Conservation (phyloP, 768 basidiomycete species). For the Termitomyces heimii region DNA sequence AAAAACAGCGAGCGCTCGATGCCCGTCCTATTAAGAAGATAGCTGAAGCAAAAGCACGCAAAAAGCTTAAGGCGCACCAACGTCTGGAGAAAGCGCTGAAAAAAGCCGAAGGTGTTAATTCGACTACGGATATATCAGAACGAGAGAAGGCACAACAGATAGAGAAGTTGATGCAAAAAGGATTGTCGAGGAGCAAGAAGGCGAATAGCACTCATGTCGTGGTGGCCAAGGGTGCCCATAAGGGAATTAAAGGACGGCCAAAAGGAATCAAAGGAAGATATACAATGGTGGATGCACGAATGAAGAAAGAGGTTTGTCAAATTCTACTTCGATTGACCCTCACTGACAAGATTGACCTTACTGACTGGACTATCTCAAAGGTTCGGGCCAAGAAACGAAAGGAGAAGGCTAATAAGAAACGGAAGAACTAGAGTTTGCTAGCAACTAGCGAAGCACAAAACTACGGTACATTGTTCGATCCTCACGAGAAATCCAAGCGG, state of each 20-base stretch:
- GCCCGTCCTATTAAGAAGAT: slow-evolving; percentile 98
- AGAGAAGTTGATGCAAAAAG: slow-evolving; percentile 84
- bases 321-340: neutral
- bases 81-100: slow-evolving; percentile 89
- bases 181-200: slow-evolving; percentile 62
- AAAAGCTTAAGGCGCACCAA: slow-evolving; percentile 85
- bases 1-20: slow-evolving; percentile 89
- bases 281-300: slow-evolving; percentile 88
- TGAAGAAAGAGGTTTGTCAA: slow-evolving; percentile 80
- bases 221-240: slow-evolving; percentile 88
- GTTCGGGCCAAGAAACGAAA: slow-evolving; percentile 77
- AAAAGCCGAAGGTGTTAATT: slow-evolving; percentile 91
- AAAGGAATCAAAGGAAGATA: slow-evolving; percentile 96
- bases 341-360: neutral
- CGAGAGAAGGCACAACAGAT: slow-evolving; percentile 92
- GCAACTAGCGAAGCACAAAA: neutral
- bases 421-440: slow-evolving; percentile 24
- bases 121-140: slow-evolving; percentile 88
- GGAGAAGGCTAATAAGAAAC: slow-evolving; percentile 68
- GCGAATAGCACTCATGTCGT: slow-evolving; percentile 75
- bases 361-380: slow-evolving; percentile 30
- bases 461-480: neutral
- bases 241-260: slow-evolving; percentile 86
- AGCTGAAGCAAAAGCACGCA: slow-evolving; percentile 96
- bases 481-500: neutral